Percentiles rank a stretch among this genome's conserved stretches.
These are phyloP conservation scores for Hyaloscypha hepaticicola DNA, from an alignment of 495 filamentous ascomycete species.

Conservation along the genomic window DNA sequence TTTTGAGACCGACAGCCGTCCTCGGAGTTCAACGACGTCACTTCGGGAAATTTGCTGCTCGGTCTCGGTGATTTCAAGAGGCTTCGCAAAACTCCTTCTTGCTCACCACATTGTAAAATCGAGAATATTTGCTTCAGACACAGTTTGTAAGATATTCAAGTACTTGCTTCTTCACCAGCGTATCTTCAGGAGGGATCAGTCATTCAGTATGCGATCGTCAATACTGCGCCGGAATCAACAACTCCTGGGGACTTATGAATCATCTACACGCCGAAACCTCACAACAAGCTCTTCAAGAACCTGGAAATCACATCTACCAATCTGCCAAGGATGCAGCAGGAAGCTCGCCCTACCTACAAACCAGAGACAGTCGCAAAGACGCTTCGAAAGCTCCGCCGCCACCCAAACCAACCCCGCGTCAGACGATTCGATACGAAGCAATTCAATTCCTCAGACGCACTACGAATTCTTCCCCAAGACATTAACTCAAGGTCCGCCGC, in stretches of 20 bases:
- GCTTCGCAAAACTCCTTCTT: background rate
- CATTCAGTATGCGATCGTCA: constrained; percentile 21
- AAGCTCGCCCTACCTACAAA: background rate
- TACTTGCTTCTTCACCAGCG: background rate
- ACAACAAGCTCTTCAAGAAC: constrained; percentile 9
- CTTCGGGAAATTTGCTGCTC: background rate
- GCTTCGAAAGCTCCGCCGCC: constrained; percentile 9
- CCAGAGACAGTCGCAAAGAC: constrained; percentile 1
- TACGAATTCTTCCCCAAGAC: constrained; percentile 89
- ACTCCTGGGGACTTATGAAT: constrained; percentile 8
- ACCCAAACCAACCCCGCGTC: constrained; percentile 5
- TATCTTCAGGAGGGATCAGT: background rate
- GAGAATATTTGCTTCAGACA: background rate
- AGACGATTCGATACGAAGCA: background rate
- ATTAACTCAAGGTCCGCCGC: constrained; percentile 78
- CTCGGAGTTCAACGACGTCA: constrained; percentile 1
- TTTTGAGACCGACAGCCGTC: background rate
- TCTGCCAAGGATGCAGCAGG: constrained; percentile 15
- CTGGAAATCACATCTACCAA: background rate
- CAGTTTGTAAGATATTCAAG: background rate
- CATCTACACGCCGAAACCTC: constrained; percentile 15
- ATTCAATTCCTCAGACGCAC: constrained; percentile 47
- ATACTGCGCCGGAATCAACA: constrained; percentile 15
- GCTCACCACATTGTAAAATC: background rate
- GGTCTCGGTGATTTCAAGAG: background rate